Percentiles rank a stretch among this genome's conserved stretches.
These are phyloP conservation scores for Hysterium pulicare DNA, from an alignment of 2,329 filamentous ascomycete genomes.

Conservation along the genomic window DNA sequence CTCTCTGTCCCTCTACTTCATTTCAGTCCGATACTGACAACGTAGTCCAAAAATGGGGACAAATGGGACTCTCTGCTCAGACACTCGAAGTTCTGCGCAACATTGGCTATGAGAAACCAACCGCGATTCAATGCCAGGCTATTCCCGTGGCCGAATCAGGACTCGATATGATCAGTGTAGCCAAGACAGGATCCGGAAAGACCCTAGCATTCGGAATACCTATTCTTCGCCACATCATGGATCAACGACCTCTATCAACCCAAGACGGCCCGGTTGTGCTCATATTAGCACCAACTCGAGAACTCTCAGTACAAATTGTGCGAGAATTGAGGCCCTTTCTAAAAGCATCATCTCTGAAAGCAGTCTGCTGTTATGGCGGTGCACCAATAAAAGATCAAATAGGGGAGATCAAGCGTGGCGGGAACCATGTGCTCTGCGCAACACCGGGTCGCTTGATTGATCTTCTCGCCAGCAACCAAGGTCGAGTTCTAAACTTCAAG, in stretches of 20 bases:
- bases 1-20: background rate
- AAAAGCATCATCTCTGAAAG: conserved; percentile 77
- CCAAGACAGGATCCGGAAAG: conserved; percentile 97
- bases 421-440: conserved; percentile 83
- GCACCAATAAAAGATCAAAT: conserved; percentile 97
- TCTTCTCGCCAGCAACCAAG: conserved; percentile 85
- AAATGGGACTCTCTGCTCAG: conserved; percentile 84
- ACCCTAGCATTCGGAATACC: conserved; percentile 92
- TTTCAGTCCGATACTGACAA: background rate
- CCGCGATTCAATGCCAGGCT: conserved; percentile 91
- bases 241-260: conserved; percentile 76
- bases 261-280: conserved; percentile 84
- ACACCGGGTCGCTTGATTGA: conserved; percentile 96
- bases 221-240: conserved; percentile 97
- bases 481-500: conserved; percentile 86
- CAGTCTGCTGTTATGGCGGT: conserved; percentile 91
- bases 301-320: conserved; percentile 91
- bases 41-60: conserved; percentile 85
- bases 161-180: conserved; percentile 90
- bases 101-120: conserved; percentile 82
- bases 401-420: conserved; percentile 89
- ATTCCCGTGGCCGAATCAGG: conserved; percentile 95
- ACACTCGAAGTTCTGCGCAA: conserved; percentile 80
- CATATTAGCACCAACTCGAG: conserved; percentile 91
- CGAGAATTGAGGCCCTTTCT: conserved; percentile 92